A percentile compares a stretch with the other conserved stretches of the same genome.
Evolutionary conservation across 345 rosid species (phyloP).

Genomic region (Rhodomyrtus tomentosa): DNA sequence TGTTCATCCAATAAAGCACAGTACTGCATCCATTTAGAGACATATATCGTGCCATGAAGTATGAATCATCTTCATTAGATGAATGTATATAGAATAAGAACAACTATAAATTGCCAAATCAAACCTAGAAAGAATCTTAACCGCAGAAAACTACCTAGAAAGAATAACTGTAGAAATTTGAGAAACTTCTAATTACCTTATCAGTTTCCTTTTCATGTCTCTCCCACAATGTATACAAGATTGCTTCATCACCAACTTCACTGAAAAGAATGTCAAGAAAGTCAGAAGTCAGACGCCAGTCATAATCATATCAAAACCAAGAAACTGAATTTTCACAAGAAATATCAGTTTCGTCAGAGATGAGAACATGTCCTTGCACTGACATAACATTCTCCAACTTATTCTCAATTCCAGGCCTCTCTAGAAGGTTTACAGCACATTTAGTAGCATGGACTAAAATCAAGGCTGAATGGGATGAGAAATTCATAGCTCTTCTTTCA

Average conservation of each 20-base stretch:
- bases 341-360: background rate
- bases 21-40: background rate
- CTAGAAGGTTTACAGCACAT: background rate
- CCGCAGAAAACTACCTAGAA: background rate
- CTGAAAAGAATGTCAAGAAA: constrained; percentile 12
- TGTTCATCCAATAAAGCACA: background rate
- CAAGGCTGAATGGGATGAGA: background rate
- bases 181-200: constrained; percentile 27
- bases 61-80: background rate
- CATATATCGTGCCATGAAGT: background rate
- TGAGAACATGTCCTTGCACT: background rate
- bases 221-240: constrained; percentile 45
- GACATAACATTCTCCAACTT: background rate
- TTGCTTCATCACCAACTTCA: constrained; percentile 42
- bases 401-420: background rate
- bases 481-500: background rate
- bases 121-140: background rate
- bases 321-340: background rate
- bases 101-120: background rate
- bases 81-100: background rate
- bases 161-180: background rate
- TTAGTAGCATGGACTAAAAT: background rate
- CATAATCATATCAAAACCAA: background rate
- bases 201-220: constrained; percentile 32
- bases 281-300: background rate